Evolutionary conservation across 495 filamentous ascomycete species (phyloP).

Genomic region (Pseudoneurospora amorphoporcata): DNA sequence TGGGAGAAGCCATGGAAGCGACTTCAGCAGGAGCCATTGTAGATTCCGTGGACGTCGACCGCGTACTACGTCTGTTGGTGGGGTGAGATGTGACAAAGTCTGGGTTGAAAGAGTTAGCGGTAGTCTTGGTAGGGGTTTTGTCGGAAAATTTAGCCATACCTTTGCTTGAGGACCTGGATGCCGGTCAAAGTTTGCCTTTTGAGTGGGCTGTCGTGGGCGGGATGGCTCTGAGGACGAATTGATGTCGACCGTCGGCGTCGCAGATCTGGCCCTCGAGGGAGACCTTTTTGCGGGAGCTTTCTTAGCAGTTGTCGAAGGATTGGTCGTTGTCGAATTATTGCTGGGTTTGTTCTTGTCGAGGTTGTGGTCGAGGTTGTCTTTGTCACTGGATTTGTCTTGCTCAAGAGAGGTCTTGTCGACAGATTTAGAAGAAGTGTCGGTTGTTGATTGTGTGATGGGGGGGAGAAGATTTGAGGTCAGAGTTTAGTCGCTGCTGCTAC

Average conservation of each 20-base stretch:
- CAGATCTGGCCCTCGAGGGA: neutral
- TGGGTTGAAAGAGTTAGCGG: neutral
- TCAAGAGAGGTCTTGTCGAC: neutral
- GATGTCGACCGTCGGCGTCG: fast-evolving
- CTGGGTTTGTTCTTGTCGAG: neutral
- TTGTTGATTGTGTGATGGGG: neutral
- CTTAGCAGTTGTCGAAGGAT: neutral
- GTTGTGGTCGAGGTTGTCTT: neutral
- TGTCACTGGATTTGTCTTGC: neutral
- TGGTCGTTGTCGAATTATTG: neutral
- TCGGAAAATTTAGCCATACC: fast-evolving
- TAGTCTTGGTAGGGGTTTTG: neutral
- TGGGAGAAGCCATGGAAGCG: too few species aligned
- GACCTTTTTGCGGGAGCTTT: neutral
- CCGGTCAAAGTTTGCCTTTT: neutral
- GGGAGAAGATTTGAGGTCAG: neutral
- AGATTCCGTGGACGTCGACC: neutral
- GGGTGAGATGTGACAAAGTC: neutral
- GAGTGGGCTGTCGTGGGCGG: neutral
- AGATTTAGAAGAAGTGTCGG: neutral
- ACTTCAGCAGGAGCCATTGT: too few species aligned
- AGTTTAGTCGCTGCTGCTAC: neutral
- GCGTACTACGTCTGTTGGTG: neutral
- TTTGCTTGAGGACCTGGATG: neutral
- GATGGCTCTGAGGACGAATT: neutral